These are phyloP conservation scores for Streptanthus diversifolius DNA, from an alignment of 345 rosid species.

Conservation along the genomic window DNA sequence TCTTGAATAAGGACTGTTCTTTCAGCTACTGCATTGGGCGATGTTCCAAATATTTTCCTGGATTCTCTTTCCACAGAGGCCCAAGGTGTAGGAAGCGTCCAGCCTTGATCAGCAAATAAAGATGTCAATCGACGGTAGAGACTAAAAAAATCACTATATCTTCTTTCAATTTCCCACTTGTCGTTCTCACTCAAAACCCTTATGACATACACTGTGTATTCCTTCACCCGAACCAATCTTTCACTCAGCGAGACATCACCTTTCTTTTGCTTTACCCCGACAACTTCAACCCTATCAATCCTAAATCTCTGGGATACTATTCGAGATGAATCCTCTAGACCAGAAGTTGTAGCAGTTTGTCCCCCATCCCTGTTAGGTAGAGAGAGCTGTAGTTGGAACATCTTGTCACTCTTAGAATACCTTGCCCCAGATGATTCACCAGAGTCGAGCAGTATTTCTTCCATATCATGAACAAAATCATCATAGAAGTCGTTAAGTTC, in stretches of 20 bases:
- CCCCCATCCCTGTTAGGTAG: slow-evolving; percentile 71
- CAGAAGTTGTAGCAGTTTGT: slow-evolving; percentile 70
- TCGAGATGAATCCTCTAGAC: slow-evolving; percentile 42
- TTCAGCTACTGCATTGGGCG: slow-evolving; percentile 77
- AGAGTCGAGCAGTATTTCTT: slow-evolving; percentile 84
- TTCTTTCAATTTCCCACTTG: slow-evolving; percentile 87
- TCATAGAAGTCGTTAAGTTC: slow-evolving; percentile 61
- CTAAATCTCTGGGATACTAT: slow-evolving; percentile 36
- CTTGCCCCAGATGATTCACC: slow-evolving; percentile 63
- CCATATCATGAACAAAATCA: slow-evolving; percentile 95
- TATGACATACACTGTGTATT: slow-evolving; percentile 77
- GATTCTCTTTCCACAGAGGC: slow-evolving; percentile 78
- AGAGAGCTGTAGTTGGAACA: slow-evolving; percentile 49
- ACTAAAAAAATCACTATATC: slow-evolving; percentile 88
- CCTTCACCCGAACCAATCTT: slow-evolving; percentile 93
- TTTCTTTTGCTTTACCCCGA: slow-evolving; percentile 87
- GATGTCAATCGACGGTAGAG: slow-evolving; percentile 79
- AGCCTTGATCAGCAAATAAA: slow-evolving; percentile 67
- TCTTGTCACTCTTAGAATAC: slow-evolving; percentile 49
- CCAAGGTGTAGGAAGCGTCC: slow-evolving; percentile 88
- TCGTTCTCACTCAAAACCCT: slow-evolving; percentile 74
- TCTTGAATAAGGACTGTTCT: slow-evolving; percentile 87
- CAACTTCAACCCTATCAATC: slow-evolving; percentile 79
- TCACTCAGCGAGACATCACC: slow-evolving; percentile 92
- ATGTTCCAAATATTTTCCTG: slow-evolving; percentile 74